phyloP scores from a whole-genome alignment of 805 yeast species.

The Candida chilensis region DNA sequence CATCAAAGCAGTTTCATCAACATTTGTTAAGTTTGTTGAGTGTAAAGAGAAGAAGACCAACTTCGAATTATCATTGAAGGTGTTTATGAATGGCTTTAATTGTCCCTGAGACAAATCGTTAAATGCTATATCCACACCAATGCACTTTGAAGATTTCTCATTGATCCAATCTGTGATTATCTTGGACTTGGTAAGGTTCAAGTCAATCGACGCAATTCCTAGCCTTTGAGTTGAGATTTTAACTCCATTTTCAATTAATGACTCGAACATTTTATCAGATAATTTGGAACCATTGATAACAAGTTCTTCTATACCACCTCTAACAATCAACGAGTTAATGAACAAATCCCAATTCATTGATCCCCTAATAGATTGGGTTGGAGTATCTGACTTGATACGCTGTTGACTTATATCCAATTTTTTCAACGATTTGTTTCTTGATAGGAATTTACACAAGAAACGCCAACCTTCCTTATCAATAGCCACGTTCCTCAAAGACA shows the following conservation, averaged over 20 bases:
- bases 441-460: slow-evolving; percentile 37
- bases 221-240: slow-evolving; percentile 33
- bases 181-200: slow-evolving; percentile 29
- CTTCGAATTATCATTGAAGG: slow-evolving; percentile 24
- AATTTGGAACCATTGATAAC: slow-evolving; percentile 50
- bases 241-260: slow-evolving; percentile 31
- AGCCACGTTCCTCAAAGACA: slow-evolving; percentile 47
- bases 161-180: slow-evolving; percentile 40
- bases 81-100: slow-evolving; percentile 33
- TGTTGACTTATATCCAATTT: slow-evolving; percentile 53
- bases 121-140: slow-evolving; percentile 48
- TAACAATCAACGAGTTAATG: slow-evolving; percentile 23
- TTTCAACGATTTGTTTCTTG: slow-evolving; percentile 29
- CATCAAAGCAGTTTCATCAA: slow-evolving; percentile 24
- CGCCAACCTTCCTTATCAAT: slow-evolving; percentile 44
- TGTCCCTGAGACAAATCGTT: slow-evolving; percentile 40
- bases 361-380: slow-evolving; percentile 23
- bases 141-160: slow-evolving; percentile 30
- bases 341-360: slow-evolving; percentile 48
- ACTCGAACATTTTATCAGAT: slow-evolving; percentile 26
- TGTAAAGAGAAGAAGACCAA: slow-evolving; percentile 44
- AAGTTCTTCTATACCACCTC: slow-evolving; percentile 50
- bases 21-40: slow-evolving; percentile 35
- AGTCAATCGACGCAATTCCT: slow-evolving; percentile 45
- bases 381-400: slow-evolving; percentile 35